A percentile compares a stretch with the other conserved stretches of the same genome.
Conservation (phyloP, 225 moss, liverwort and hornwort genomes). For the Physcomitrium patens region DNA sequence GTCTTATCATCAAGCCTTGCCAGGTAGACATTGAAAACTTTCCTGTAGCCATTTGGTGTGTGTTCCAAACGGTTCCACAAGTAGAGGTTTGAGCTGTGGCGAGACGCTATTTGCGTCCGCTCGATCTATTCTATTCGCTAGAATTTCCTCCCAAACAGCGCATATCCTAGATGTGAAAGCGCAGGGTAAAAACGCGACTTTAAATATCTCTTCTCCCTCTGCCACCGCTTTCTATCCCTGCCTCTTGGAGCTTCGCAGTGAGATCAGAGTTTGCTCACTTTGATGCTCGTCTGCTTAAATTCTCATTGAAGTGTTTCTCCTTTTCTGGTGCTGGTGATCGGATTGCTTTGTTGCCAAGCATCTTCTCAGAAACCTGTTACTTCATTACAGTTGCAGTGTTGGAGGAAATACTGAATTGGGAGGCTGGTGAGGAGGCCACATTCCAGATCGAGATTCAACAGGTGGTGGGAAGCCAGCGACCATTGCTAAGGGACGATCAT, state of each 20-base stretch:
- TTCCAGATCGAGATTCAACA: neutral
- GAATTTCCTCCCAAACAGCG: constrained; percentile 9
- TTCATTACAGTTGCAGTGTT: neutral
- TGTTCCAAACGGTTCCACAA: constrained; percentile 27
- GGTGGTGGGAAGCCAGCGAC: constrained; percentile 30
- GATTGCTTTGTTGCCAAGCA: neutral
- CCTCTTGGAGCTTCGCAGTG: constrained; percentile 16
- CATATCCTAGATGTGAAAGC: constrained; percentile 21
- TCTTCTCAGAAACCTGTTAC: too few relatives aligned
- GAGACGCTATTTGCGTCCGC: constrained; percentile 10
- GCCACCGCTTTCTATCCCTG: constrained; percentile 32
- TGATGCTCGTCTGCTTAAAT: neutral
- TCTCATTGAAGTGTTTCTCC: neutral
- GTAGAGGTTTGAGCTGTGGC: constrained; percentile 29
- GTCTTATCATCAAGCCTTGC: neutral
- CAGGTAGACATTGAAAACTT: neutral
- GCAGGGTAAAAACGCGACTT: neutral
- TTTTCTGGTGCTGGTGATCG: neutral
- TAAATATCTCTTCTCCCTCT: constrained; percentile 23
- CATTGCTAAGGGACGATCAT: constrained; percentile 50
- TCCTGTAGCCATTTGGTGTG: neutral
- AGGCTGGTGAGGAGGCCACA: neutral
- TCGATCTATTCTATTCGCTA: neutral
- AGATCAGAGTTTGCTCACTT: neutral
- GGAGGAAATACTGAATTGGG: neutral